Evolutionary conservation across 148 eudicot genomes (phyloP), one percentile per base, ranked within the genome.

Genomic region (Vaccinium vitisidaea): DNA sequence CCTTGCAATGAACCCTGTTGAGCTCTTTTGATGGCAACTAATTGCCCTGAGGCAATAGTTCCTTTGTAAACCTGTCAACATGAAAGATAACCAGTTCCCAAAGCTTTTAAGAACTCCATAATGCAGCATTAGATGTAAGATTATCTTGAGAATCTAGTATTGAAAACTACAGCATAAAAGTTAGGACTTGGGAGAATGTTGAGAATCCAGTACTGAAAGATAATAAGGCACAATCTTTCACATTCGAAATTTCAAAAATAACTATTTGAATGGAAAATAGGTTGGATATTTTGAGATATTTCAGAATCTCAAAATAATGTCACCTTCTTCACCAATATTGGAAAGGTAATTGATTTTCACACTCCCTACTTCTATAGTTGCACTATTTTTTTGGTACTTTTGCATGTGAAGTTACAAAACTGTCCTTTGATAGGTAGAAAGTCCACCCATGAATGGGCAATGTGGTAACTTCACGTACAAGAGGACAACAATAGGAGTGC

Each of bases 1-100:
- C 93, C 93, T 75, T 90, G 92, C 83, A 89, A 78, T 55, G 91
- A 89, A 54, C 93, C 93, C 71, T 91, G 92, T 79, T 88, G 89
- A 77, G 93, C 89, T 87, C 90, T 82, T 84, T 91, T 88, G 55
- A 91, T 91, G 27, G 91, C 93, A 16, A 91, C 86, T 25, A 88
- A 23, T 84, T 90, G 89, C 30, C 84, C 87, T 53, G 80, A 73
- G n/a, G 83, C 77, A 69, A 90, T 75, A 48, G 86, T 80, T 84
- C 92, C 93, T 86, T 59, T 89, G 71, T 90, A 91, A 39, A 90
- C 92, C 92, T 90, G 82, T 77, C 58, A 74, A 70, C 56, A 82
- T 36, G 11, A n/a, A 39, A 43, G 39, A 46, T 46, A 39, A n/a
- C 55, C 79, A 76, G 8, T 49, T 21, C 56, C 43, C 30, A 48